Base-by-base conservation (phyloP, 1,284 basidiomycete species). In the Omphalotus olearius region DNA sequence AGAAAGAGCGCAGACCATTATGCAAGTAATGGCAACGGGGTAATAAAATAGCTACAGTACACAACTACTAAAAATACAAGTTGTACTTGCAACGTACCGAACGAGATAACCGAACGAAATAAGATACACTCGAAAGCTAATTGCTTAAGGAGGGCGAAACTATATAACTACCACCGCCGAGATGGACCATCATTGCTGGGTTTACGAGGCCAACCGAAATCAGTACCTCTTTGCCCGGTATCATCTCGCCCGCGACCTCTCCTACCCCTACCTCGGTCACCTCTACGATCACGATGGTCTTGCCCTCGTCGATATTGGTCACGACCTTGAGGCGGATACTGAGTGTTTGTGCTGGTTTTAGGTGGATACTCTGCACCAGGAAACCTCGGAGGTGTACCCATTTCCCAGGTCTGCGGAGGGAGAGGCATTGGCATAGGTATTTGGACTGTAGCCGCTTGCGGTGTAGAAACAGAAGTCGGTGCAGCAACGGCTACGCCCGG, bases 191-290 rank as follows among this genome's bases (percentile, higher is more conserved):
- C 23, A 17, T 37, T 40, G n/a, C 28, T 33, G 20, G 45, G 56
- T 20, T 53, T 63, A 45, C 79, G 68, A 44, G 69, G 69, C 82
- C 83, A 84, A 5, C 82, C 82, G 36, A 79, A 72, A 58, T 85
- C 82, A n/a, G 76, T 66, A 28, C 74, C 65, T 52, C 72, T 66
- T n/a, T 66, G 63, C 16, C 64, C 53, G 51, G 59, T 66, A 46
- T 69, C 65, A 14, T 61, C 54, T 17, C 66, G 62, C 10, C 68
- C 64, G 17, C 72, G 61, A 1, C 73, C 70, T 43, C 77, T 60
- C 14, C 70, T 60, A 6, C 68, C 66, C 10, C 73, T 56, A 9
- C 72, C 66, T 43, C 67, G 52, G 0, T 68, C 63, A 14, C 70
- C 63, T 30, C 67, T 62, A 36, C 60, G 43, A 33, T 60, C 62